phyloP scores from a whole-genome alignment of 352 stramenopile species.

The Elongisporangium undulatum region DNA sequence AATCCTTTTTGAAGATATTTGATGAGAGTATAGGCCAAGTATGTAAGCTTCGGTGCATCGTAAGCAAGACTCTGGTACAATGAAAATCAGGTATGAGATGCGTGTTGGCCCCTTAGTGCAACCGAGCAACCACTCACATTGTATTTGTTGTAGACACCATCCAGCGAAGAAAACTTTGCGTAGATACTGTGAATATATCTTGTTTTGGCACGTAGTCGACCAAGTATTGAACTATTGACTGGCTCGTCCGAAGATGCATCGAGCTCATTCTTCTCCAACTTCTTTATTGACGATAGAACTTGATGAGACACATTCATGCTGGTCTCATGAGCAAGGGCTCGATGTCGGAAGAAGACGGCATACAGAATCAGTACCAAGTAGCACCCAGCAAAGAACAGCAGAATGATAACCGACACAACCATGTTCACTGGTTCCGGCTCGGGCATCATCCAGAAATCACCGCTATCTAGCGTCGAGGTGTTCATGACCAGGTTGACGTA shows the following conservation, averaged over 20 bases:
- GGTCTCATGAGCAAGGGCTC: background rate
- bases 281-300: background rate
- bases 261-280: too few relatives aligned
- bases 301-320: background rate
- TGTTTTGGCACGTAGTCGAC: background rate
- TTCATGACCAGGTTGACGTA: conserved; percentile 42
- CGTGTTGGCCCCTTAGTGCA: background rate
- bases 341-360: conserved; percentile 26
- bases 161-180: conserved; percentile 32
- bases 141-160: conserved; percentile 33
- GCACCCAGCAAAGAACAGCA: conserved; percentile 23
- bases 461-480: conserved; percentile 32
- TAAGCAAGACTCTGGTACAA: conserved; percentile 11
- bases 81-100: conserved; percentile 8
- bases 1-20: conserved; percentile 36
- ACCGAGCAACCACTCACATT: conserved; percentile 15
- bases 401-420: conserved; percentile 20
- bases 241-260: background rate
- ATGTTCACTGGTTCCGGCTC: conserved; percentile 22
- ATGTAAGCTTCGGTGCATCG: conserved; percentile 35
- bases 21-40: conserved; percentile 32
- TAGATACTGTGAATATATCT: background rate
- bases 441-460: conserved; percentile 41
- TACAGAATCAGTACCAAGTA: conserved; percentile 31
- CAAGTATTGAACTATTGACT: background rate